These are phyloP conservation scores for Erigeron canadensis DNA, from an alignment of 129 eudicot species.

Conservation along the genomic window DNA sequence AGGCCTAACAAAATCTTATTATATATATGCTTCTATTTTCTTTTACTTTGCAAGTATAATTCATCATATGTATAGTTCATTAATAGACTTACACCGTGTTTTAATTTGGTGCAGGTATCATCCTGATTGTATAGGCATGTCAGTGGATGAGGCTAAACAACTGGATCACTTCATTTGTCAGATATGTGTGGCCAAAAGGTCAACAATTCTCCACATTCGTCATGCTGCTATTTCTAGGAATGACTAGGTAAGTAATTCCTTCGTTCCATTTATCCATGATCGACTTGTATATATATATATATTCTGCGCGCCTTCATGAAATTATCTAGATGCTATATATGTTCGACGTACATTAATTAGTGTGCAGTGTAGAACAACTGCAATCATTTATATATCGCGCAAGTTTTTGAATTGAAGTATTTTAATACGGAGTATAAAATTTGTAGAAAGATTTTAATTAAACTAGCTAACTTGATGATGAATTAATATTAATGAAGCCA, in stretches of 20 bases:
- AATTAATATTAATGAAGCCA: conserved; percentile 4
- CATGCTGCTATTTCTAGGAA: too few relatives aligned
- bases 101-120: conserved; percentile 71
- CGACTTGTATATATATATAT: too few relatives aligned
- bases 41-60: neutral
- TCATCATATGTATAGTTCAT: neutral
- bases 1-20: neutral
- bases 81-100: neutral
- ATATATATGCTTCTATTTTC: conserved; percentile 4
- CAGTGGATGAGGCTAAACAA: conserved; percentile 56
- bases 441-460: neutral
- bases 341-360: neutral
- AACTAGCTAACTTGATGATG: too few relatives aligned
- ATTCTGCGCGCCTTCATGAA: neutral
- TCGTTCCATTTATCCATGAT: neutral
- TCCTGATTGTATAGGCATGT: conserved; percentile 73
- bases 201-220: too few relatives aligned
- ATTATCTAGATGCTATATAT: too few relatives aligned
- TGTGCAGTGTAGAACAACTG: neutral
- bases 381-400: too few relatives aligned
- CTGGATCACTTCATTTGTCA: conserved; percentile 47
- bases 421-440: neutral
- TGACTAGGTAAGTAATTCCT: too few relatives aligned
- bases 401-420: neutral
- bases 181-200: neutral